Conservation (phyloP, 2,329 filamentous ascomycete species). For the Penicillium glabrum region DNA sequence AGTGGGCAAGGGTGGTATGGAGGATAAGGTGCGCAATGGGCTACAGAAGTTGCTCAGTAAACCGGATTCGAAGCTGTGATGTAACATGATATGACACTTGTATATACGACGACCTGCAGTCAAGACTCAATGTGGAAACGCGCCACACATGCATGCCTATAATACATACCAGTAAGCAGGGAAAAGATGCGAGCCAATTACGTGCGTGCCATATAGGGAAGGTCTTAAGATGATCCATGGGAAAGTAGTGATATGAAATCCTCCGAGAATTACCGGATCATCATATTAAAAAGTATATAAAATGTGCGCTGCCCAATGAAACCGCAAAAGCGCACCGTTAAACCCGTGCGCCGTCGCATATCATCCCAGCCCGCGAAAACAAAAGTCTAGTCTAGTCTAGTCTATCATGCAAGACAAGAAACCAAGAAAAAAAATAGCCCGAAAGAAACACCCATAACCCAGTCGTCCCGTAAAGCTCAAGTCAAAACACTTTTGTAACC, state of each 20-base stretch:
- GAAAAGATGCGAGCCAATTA: not conserved
- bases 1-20: conserved; percentile 61
- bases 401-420: not conserved
- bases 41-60: conserved; percentile 56
- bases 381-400: not conserved
- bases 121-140: not conserved
- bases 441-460: conserved; percentile 5
- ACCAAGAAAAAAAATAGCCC: not conserved
- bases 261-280: not conserved
- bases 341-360: not conserved
- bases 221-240: not conserved
- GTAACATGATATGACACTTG: not conserved
- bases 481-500: conserved; percentile 14
- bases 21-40: conserved; percentile 46
- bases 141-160: not conserved
- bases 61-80: conserved; percentile 29
- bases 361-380: not conserved
- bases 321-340: not conserved
- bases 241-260: not conserved
- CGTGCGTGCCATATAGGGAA: not conserved
- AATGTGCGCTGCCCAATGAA: not conserved
- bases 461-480: conserved; percentile 1
- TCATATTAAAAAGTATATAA: not conserved
- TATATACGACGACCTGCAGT: not conserved
- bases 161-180: not conserved